Evolutionary conservation across 805 yeast genomes (phyloP), one percentile per base, ranked within the genome.

Genomic region (Candida patagonica): DNA sequence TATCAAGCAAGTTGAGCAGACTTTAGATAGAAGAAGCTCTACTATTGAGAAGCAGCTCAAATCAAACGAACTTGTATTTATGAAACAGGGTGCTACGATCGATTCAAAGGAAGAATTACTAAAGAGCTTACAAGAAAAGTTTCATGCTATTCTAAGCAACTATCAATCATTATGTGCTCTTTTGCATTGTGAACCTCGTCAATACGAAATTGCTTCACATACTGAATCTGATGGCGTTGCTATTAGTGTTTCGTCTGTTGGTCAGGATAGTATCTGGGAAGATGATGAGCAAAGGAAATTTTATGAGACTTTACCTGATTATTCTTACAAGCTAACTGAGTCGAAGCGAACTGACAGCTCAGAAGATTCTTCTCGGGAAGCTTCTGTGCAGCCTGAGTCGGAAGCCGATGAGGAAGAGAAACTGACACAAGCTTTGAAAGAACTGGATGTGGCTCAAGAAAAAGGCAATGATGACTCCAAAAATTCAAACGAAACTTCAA

Each of bases 281-380:
- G 76, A 70, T 41, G 74, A 74, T 13, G 79, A 76, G 23, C 76
- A 73, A n/a, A 68, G 70, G 44, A 66, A 64, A 44, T 87, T 85
- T 53, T 87, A 88, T 58, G 62, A 69, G 35, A 94, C 85, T 54
- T 69, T 83, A 6, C 62, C 84, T 4, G 30, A 41, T 25, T 13
- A n/a, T 6, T 31, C 15, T 6, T 35, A 25, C 8, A 46, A 40
- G 24, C n/a, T n/a, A n/a, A n/a, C n/a, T n/a, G 45, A 49, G 25
- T 34, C 31, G 6, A 34, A 41, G 25, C 29, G 42, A 9, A 22
- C 24, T 17, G 42, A 36, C 9, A 36, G 17, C 16, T 24, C 35
- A n/a, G 38, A 37, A 22, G 43, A 47, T 26, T 26, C 42, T 9
- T 47, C 40, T 13, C 45, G 46, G 5, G 24, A 23, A 12, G 29